phyloP scores from a whole-genome alignment of 2,329 filamentous ascomycete species.

The Massarina eburnea region DNA sequence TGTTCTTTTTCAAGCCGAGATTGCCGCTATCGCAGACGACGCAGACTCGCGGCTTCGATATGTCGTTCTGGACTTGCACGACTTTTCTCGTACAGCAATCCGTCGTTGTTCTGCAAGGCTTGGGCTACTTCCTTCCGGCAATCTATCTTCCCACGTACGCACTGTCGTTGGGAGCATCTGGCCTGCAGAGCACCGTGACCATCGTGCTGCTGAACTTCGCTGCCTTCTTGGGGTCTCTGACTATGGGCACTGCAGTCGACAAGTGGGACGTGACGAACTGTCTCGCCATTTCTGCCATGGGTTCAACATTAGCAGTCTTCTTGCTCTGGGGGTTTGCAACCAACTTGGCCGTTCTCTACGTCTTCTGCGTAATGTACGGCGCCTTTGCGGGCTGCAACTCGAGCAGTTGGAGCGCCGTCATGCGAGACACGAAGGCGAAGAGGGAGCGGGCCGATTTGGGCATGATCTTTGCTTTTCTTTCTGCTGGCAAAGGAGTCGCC shows the following conservation, averaged over 20 bases:
- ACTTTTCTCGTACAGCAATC: slow-evolving; percentile 43
- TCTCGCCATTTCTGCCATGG: slow-evolving; percentile 41
- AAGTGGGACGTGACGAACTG: slow-evolving; percentile 43
- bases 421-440: slow-evolving; percentile 44
- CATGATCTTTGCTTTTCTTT: slow-evolving; percentile 52
- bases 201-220: slow-evolving; percentile 45
- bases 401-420: slow-evolving; percentile 49
- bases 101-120: slow-evolving; percentile 44
- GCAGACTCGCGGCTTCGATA: slow-evolving; percentile 37
- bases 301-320: slow-evolving; percentile 41
- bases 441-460: slow-evolving; percentile 46
- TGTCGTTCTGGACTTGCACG: slow-evolving; percentile 41
- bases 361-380: slow-evolving; percentile 48
- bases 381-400: slow-evolving; percentile 45
- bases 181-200: slow-evolving; percentile 39
- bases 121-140: slow-evolving; percentile 49
- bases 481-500: slow-evolving; percentile 54
- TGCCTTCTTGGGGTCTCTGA: slow-evolving; percentile 40
- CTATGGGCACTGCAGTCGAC: slow-evolving; percentile 45
- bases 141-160: slow-evolving; percentile 49
- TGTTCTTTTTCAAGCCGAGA: slow-evolving; percentile 49
- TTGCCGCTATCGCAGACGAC: slow-evolving; percentile 43
- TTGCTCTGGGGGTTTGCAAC: slow-evolving; percentile 52
- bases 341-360: slow-evolving; percentile 42
- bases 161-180: slow-evolving; percentile 38